Evolutionary conservation across 805 yeast genomes (phyloP).

Genomic region (Yamadazyma phyllophila): DNA sequence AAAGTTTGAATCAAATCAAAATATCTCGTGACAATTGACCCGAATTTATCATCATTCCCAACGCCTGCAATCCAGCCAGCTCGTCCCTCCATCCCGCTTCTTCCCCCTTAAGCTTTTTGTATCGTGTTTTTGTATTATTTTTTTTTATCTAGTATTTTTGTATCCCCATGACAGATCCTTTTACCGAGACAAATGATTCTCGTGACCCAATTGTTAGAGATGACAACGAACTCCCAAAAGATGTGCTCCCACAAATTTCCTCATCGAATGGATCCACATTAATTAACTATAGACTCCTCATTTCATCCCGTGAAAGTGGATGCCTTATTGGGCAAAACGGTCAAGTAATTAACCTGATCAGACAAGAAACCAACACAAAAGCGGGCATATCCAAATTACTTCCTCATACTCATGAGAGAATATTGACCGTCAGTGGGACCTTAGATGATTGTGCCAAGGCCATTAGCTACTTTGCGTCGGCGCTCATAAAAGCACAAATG

Average conservation of each 20-base stretch:
- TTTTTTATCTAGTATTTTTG: constrained; percentile 4
- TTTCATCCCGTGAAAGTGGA: constrained; percentile 85
- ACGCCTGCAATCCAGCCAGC: not conserved
- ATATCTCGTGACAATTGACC: not conserved
- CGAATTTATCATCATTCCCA: not conserved
- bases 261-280: constrained; percentile 26
- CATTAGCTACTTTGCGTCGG: constrained; percentile 64
- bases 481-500: constrained; percentile 47
- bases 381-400: constrained; percentile 84
- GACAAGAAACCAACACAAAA: constrained; percentile 73
- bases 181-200: not conserved
- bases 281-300: constrained; percentile 53
- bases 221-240: not conserved
- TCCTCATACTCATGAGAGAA: constrained; percentile 79
- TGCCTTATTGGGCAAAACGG: constrained; percentile 88
- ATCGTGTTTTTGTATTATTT: constrained; percentile 5
- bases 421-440: constrained; percentile 74
- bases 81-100: not conserved
- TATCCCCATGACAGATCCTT: not conserved
- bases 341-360: constrained; percentile 66
- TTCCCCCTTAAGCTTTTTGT: constrained; percentile 1
- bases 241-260: constrained; percentile 10
- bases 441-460: constrained; percentile 69
- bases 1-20: not conserved
- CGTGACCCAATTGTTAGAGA: too few relatives aligned